Evolutionary conservation across 371 early-diverging fungal species (phyloP).

Genomic region (Saksenaea vasiformis): DNA sequence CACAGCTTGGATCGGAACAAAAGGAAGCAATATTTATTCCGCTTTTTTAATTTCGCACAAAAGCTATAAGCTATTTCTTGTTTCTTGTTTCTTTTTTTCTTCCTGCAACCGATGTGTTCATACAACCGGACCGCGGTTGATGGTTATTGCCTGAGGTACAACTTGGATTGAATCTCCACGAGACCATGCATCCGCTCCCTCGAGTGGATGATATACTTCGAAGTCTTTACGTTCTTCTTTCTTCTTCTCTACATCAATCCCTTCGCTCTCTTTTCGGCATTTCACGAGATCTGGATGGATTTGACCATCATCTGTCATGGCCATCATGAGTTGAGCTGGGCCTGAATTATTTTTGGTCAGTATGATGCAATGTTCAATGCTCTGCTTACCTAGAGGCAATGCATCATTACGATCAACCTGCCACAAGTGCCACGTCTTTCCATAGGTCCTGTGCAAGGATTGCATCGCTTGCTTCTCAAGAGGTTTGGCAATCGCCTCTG

Average conservation of each 20-base stretch:
- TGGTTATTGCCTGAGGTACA: background rate
- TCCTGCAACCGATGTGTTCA: background rate
- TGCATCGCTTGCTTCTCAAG: constrained; percentile 27
- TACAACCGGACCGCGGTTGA: background rate
- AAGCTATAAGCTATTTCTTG: no score
- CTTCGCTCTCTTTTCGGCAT: constrained; percentile 13
- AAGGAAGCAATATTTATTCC: no score
- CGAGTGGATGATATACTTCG: constrained; percentile 11
- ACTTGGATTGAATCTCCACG: constrained; percentile 9
- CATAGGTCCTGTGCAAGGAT: constrained; percentile 21
- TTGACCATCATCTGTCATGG: constrained; percentile 18
- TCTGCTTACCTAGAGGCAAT: constrained; percentile 15
- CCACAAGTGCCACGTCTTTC: constrained; percentile 32
- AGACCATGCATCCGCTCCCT: constrained; percentile 19
- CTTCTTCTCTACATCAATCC: constrained; percentile 14
- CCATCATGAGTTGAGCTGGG: constrained; percentile 30
- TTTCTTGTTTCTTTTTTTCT: background rate
- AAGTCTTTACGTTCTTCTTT: constrained; percentile 17
- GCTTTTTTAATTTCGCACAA: no score
- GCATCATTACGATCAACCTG: constrained; percentile 21
- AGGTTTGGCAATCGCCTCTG: constrained; percentile 23
- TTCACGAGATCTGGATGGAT: constrained; percentile 11
- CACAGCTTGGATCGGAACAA: no score
- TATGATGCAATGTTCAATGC: background rate
- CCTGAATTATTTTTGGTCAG: constrained; percentile 5